Conservation (phyloP, 2,329 filamentous ascomycete species). For the Dothistroma pini region DNA sequence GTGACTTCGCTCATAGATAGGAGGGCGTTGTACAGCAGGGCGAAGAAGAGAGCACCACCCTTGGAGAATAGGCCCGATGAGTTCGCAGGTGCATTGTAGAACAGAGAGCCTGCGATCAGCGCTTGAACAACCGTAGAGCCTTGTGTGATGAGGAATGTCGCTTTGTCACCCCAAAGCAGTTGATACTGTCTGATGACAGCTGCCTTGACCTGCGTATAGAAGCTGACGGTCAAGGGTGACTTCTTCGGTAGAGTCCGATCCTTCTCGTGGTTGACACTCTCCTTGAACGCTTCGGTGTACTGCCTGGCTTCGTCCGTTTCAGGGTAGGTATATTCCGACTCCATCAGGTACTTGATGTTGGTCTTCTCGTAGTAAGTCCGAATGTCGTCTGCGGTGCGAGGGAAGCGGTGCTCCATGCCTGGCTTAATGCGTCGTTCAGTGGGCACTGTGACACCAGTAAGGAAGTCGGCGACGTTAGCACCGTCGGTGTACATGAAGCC, state of each 20-base stretch:
- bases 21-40: conserved; percentile 60
- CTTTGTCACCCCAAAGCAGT: conserved; percentile 62
- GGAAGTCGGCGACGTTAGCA: conserved; percentile 62
- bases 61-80: conserved; percentile 62
- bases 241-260: conserved; percentile 50
- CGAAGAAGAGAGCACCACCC: conserved; percentile 61
- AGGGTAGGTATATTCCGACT: conserved; percentile 56
- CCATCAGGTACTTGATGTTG: conserved; percentile 49
- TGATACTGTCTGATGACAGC: conserved; percentile 61
- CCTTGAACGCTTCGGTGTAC: conserved; percentile 53
- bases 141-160: conserved; percentile 62
- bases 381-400: conserved; percentile 45
- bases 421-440: conserved; percentile 45
- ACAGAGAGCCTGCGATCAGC: conserved; percentile 62
- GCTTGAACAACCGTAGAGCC: conserved; percentile 56
- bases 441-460: conserved; percentile 62
- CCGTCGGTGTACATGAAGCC: conserved; percentile 62
- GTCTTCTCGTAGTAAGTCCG: conserved; percentile 52
- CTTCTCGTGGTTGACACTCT: conserved; percentile 54
- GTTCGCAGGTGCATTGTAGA: conserved; percentile 59
- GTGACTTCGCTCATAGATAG: conserved; percentile 65
- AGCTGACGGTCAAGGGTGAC: conserved; percentile 56
- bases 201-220: conserved; percentile 54
- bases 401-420: conserved; percentile 44
- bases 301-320: conserved; percentile 47